Percentiles rank a stretch among this genome's conserved stretches.
These are phyloP conservation scores for Fusarium equiseti DNA, from an alignment of 2,329 filamentous ascomycete species.

Conservation along the genomic window DNA sequence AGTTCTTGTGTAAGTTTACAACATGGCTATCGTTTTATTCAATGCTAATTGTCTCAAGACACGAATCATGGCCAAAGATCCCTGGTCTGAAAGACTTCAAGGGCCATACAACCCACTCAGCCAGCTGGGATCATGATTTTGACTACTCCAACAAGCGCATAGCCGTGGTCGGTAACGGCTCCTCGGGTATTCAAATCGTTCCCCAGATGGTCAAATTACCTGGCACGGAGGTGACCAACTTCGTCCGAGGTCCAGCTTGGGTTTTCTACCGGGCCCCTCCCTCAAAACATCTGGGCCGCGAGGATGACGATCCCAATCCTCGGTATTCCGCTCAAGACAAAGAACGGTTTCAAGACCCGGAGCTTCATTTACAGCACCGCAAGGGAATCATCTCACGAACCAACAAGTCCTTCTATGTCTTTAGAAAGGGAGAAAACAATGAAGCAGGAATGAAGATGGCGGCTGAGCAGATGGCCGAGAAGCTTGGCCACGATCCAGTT, in stretches of 20 bases:
- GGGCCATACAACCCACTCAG: constrained; percentile 38
- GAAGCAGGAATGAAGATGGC: constrained; percentile 39
- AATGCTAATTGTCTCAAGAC: constrained; percentile 7
- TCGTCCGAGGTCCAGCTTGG: constrained; percentile 52
- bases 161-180: constrained; percentile 41
- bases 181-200: constrained; percentile 41
- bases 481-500: constrained; percentile 38
- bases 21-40: accelerated
- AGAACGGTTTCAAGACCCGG: constrained; percentile 63
- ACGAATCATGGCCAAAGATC: constrained; percentile 41
- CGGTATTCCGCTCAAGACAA: constrained; percentile 56
- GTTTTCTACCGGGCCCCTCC: constrained; percentile 53
- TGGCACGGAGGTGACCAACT: constrained; percentile 50
- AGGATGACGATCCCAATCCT: constrained; percentile 48
- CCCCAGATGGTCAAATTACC: constrained; percentile 46
- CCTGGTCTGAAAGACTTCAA: constrained; percentile 38
- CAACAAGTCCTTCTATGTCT: constrained; percentile 54
- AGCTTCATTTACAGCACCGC: constrained; percentile 63
- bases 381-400: constrained; percentile 51
- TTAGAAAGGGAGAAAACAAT: constrained; percentile 42
- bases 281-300: constrained; percentile 47
- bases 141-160: constrained; percentile 41
- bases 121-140: constrained; percentile 36
- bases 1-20: constrained; percentile 37
- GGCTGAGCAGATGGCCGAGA: constrained; percentile 41